Evolutionary conservation across 768 basidiomycete genomes (phyloP).

Genomic region (Stropharia rugosoannulata): DNA sequence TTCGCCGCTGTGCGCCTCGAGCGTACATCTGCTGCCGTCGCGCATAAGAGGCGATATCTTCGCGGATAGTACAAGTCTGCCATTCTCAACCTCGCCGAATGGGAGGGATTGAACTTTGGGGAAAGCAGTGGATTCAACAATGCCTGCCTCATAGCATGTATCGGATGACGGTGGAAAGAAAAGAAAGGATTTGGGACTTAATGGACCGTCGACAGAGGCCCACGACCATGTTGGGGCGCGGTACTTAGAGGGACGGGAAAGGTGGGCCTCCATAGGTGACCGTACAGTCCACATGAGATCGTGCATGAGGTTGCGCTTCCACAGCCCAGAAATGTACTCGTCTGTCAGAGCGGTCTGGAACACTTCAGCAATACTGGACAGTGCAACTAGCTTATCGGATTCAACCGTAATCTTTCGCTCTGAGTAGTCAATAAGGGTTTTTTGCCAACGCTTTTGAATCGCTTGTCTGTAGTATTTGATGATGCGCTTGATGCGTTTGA

Average conservation of each 20-base stretch:
- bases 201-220: slow-evolving; percentile 1
- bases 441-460: background rate
- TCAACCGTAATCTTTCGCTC: background rate
- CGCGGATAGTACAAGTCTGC: background rate
- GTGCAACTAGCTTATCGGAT: slow-evolving; percentile 1
- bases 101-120: background rate
- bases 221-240: slow-evolving; percentile 11
- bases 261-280: background rate
- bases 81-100: background rate
- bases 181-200: too few species aligned
- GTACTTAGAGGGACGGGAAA: background rate
- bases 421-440: slow-evolving; percentile 1
- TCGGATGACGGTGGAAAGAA: too few species aligned
- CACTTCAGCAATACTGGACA: slow-evolving; percentile 2
- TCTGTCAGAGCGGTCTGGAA: background rate
- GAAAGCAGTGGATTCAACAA: background rate
- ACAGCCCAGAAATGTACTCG: slow-evolving; percentile 5
- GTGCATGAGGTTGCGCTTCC: background rate
- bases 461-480: background rate
- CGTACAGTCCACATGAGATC: slow-evolving; percentile 6
- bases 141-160: too few species aligned
- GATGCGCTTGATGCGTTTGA: background rate
- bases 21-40: background rate
- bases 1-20: background rate
- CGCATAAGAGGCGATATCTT: background rate